phyloP scores from a whole-genome alignment of 1,284 basidiomycete genomes.

The Tylopilus sp. region DNA sequence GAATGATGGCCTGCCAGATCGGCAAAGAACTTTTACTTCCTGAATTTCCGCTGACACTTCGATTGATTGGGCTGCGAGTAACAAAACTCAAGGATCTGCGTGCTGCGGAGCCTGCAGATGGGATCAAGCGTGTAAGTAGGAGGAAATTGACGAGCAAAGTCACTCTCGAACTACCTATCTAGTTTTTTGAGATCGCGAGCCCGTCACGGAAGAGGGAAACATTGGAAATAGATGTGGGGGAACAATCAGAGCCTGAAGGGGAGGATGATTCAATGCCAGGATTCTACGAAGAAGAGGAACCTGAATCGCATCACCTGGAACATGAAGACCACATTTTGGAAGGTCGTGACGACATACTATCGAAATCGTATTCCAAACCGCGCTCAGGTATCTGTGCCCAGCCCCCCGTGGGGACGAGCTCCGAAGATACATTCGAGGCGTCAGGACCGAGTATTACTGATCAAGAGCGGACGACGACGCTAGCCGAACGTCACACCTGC shows the following conservation, averaged over 20 bases:
- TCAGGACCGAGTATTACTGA: slow-evolving; percentile 6
- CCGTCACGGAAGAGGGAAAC: slow-evolving; percentile 42
- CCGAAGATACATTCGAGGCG: background rate
- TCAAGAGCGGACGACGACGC: background rate
- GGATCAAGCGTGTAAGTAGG: slow-evolving; percentile 62
- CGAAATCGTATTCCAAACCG: slow-evolving; percentile 17
- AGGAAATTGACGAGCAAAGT: background rate
- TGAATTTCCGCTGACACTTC: slow-evolving; percentile 73
- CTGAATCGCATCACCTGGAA: slow-evolving; percentile 13
- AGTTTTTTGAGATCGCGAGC: slow-evolving; percentile 56
- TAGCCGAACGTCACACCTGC: slow-evolving; percentile 39
- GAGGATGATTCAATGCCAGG: slow-evolving; percentile 50
- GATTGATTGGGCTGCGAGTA: slow-evolving; percentile 79
- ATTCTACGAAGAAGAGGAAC: slow-evolving; percentile 48
- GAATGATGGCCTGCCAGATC: slow-evolving; percentile 43
- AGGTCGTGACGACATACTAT: slow-evolving; percentile 10
- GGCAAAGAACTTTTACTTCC: slow-evolving; percentile 79
- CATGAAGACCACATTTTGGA: slow-evolving; percentile 22
- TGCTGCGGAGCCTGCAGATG: slow-evolving; percentile 42
- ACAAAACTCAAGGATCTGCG: slow-evolving; percentile 82
- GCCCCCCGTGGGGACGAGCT: background rate
- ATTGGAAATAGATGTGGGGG: slow-evolving; percentile 19
- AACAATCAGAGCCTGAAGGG: slow-evolving; percentile 27
- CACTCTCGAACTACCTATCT: background rate
- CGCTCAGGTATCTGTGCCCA: slow-evolving; percentile 1